phyloP scores from a whole-genome alignment of 441 rosid species.

The Adansonia madagascariensis region DNA sequence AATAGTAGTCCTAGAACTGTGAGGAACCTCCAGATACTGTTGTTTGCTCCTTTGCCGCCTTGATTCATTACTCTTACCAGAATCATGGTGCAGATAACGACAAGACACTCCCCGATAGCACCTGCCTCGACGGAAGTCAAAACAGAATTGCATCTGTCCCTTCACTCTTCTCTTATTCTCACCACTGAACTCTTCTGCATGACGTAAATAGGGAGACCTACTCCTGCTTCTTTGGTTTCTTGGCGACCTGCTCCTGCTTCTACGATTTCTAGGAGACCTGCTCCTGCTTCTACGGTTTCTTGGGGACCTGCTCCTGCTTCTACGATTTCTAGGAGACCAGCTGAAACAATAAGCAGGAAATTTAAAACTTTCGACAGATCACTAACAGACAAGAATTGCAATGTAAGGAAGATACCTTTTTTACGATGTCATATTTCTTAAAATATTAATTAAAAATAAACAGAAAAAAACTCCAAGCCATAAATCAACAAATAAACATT shows the following conservation, averaged over 20 bases:
- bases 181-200: constrained; percentile 29
- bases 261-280: constrained; percentile 33
- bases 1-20: constrained; percentile 30
- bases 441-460: background rate
- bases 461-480: background rate
- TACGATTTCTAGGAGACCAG: constrained; percentile 36
- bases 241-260: constrained; percentile 44
- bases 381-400: constrained; percentile 9
- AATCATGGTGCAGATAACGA: constrained; percentile 57
- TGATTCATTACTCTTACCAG: constrained; percentile 41
- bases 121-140: constrained; percentile 62
- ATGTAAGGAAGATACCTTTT: background rate
- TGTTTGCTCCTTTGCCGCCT: constrained; percentile 42
- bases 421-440: background rate
- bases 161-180: constrained; percentile 42
- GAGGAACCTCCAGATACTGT: constrained; percentile 34
- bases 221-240: constrained; percentile 46
- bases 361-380: constrained; percentile 21
- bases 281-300: constrained; percentile 40
- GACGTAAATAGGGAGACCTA: constrained; percentile 49
- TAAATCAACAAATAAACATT: background rate
- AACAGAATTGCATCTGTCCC: constrained; percentile 51
- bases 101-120: constrained; percentile 68
- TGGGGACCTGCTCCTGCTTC: constrained; percentile 39
- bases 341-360: constrained; percentile 38